Base-by-base conservation (phyloP, 192 early-diverging fungal species). In the Funneliformis mosseae region DNA sequence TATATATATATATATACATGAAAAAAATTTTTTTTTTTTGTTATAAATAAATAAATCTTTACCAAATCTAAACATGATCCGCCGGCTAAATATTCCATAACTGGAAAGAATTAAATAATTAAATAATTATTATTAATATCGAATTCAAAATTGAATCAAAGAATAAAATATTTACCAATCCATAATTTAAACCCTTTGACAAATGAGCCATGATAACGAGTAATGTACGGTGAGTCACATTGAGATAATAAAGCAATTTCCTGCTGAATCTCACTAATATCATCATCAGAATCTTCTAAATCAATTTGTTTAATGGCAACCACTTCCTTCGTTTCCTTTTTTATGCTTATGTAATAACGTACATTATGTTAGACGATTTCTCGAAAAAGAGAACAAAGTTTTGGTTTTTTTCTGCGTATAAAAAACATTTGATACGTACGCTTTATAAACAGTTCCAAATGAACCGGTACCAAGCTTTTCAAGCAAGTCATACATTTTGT, bases 371-470 rank as follows among this genome's bases (percentile, higher is more conserved):
- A 42, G 16, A 39, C 38, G 27, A n/a, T 63, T 46, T 5, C 4
- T 42, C 8, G 6, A 2, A 0, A 18, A 48, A 48, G 5, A 25
- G 14, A 42, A 39, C 11, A 43, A 45, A 25, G n/a, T 10, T 45
- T n/a, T n/a, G n/a, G n/a, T n/a, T n/a, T 6, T 63, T 66, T 5
- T 72, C 62, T 23, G 48, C 12, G 8, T 18, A 39, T 69, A 7
- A 39, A 10, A 43, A 18, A 45, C 21, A 38, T 28, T 39, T 39
- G 23, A 50, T 16, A 88, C 84, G 43, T 84, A 88, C 88, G 88
- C 88, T 69, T 89, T 88, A 77, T 86, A 89, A 14, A 89, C 88
- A 10, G 85, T 87, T 72, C 88, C 88, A 79, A 89, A 89, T 4
- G 88, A 89, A 0, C 88, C 88, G 18, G 84, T 87, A 41, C 88